Evolutionary conservation across 345 rosid species (phyloP).

Genomic region (Citrus glauca): DNA sequence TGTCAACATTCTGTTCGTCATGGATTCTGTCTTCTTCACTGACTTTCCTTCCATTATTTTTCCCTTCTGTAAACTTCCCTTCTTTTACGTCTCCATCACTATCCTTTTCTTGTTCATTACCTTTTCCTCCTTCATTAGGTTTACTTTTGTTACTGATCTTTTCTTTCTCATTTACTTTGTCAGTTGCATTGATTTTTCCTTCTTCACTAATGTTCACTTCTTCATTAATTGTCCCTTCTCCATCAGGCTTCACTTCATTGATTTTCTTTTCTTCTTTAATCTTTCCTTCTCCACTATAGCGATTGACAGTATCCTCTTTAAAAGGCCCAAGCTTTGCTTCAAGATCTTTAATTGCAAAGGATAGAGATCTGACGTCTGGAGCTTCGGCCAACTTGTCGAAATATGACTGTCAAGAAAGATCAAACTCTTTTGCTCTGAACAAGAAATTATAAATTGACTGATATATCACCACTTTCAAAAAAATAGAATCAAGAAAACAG

Average conservation of each 20-base stretch:
- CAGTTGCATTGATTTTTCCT: neutral
- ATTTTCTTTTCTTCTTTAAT: neutral
- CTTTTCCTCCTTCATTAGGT: neutral
- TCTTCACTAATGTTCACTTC: neutral
- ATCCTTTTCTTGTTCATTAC: neutral
- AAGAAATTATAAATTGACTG: conserved; percentile 5
- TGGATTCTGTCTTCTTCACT: neutral
- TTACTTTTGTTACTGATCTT: conserved; percentile 11
- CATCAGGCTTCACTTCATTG: conserved; percentile 13
- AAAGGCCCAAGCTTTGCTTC: conserved; percentile 68
- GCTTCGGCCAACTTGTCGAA: conserved; percentile 38
- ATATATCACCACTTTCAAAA: neutral
- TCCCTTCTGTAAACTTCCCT: neutral
- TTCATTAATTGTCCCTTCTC: neutral
- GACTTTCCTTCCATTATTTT: neutral
- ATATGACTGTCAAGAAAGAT: conserved; percentile 40
- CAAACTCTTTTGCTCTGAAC: neutral
- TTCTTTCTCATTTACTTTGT: neutral
- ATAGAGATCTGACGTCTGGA: conserved; percentile 51
- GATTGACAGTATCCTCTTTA: conserved; percentile 17
- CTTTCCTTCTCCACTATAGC: conserved; percentile 3
- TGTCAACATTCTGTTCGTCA: neutral
- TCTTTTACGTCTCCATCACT: neutral
- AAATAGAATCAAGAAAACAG: neutral
- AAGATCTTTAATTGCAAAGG: conserved; percentile 48